Evolutionary conservation across 192 early-diverging fungal species (phyloP), one percentile per base, ranked within the genome.

Genomic region (Coemansia sp.): DNA sequence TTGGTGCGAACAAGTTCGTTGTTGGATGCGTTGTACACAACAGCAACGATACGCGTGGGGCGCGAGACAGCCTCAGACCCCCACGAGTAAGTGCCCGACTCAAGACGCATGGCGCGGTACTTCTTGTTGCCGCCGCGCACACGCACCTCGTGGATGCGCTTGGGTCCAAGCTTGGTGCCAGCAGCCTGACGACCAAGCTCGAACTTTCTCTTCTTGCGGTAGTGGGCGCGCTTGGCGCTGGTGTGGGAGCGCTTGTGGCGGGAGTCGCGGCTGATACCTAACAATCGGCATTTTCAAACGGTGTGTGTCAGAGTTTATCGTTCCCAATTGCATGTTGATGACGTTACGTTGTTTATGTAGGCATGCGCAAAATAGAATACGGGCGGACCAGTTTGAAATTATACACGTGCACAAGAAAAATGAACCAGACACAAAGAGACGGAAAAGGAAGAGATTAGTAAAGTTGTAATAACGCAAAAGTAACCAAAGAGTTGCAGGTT

Each of bases 151-250:
- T 98, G 95, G 74, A 99, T 93, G 79, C 95, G 90, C 93, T 97
- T 98, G 77, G 87, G 84, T 66, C 96, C 97, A 66, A 99, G 89
- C 88, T 93, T 95, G 87, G 97, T 99, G 90, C 91, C 92, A 78
- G 95, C 96, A 73, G 94, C 80, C 89, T 98, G 97, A 84, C 97
- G 94, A 84, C 96, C 97, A 76, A 97, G 89, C 87, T 99, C 97
- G 89, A 99, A 99, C 93, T 99, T 99, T 91, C 97, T 94, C 94
- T 99, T 99, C 95, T 99, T 99, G 89, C 97, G 93, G 93, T 95
- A 96, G 81, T 96, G 94, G 78, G 94, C 94, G 83, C 97, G 91
- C 90, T 96, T 96, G 88, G 96, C 97, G 88, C 97, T 95, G 51
- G 97, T 95, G 85, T 90, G 90, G 69, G 88, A 87, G 78, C 96